Percentiles rank a stretch among this genome's conserved stretches.
Evolutionary conservation across 2,329 filamentous ascomycete species (phyloP).

Genomic region (Nemania abortiva): DNA sequence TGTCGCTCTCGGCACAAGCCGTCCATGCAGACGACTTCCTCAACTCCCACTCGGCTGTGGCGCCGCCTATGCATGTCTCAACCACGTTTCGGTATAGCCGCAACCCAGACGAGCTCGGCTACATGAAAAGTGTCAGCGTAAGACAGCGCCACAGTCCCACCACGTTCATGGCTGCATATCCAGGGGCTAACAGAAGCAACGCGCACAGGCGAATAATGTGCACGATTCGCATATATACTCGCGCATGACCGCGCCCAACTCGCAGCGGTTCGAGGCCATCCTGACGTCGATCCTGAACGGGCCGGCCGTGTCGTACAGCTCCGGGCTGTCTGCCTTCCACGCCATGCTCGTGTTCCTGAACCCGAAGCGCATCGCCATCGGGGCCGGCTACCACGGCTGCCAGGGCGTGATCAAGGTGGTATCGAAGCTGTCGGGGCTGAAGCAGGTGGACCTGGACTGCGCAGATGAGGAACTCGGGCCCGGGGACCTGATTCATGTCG

Average conservation of each 20-base stretch:
- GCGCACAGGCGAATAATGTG: slow-evolving; percentile 60
- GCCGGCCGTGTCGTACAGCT: slow-evolving; percentile 81
- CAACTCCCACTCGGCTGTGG: slow-evolving; percentile 81
- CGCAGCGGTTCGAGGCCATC: slow-evolving; percentile 85
- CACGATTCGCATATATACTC: slow-evolving; percentile 84
- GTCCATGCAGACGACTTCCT: slow-evolving; percentile 86
- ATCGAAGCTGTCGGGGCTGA: slow-evolving; percentile 78
- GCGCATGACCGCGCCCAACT: slow-evolving; percentile 81
- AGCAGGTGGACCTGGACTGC: slow-evolving; percentile 78
- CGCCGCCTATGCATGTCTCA: slow-evolving; percentile 89
- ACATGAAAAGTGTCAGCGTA: slow-evolving; percentile 68
- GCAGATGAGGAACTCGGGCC: slow-evolving; percentile 72
- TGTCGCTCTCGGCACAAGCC: slow-evolving; percentile 76
- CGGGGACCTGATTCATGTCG: slow-evolving; percentile 89
- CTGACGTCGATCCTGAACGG: slow-evolving; percentile 79
- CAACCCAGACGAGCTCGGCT: slow-evolving; percentile 74
- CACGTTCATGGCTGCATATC: background rate
- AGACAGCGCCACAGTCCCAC: slow-evolving; percentile 44
- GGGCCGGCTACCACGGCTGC: slow-evolving; percentile 91
- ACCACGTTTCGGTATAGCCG: slow-evolving; percentile 88
- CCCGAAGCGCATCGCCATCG: slow-evolving; percentile 84
- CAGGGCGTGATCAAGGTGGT: slow-evolving; percentile 85
- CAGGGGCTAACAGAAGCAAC: slow-evolving; percentile 26
- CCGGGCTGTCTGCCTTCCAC: slow-evolving; percentile 89
- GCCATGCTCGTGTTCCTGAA: slow-evolving; percentile 86